phyloP scores from a whole-genome alignment of 805 yeast genomes.

The Brettanomyces bruxellensis region DNA sequence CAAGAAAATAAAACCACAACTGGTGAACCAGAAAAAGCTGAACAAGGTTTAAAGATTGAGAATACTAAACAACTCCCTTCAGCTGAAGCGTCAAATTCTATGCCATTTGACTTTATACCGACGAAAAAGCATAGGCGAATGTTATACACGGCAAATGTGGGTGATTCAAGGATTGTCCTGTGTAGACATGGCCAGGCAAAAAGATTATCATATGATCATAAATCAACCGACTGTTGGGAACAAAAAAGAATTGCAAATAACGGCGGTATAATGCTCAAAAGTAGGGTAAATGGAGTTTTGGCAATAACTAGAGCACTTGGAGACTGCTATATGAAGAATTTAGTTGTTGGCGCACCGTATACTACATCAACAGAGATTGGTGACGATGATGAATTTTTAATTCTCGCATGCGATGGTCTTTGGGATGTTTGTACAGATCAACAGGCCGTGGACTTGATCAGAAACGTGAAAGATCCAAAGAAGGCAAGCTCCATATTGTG shows the following conservation, averaged over 20 bases:
- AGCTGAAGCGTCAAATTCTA: slow-evolving; percentile 1
- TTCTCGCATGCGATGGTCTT: slow-evolving; percentile 91
- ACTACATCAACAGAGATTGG: slow-evolving; percentile 79
- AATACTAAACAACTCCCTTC: background rate
- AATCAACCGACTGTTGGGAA: slow-evolving; percentile 77
- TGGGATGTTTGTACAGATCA: slow-evolving; percentile 93
- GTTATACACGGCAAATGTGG: slow-evolving; percentile 91
- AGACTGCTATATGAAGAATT: slow-evolving; percentile 82
- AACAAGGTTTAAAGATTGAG: background rate
- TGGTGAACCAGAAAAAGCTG: background rate
- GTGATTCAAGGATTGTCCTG: slow-evolving; percentile 81
- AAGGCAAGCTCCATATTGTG: slow-evolving; percentile 62
- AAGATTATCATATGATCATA: slow-evolving; percentile 86
- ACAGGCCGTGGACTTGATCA: slow-evolving; percentile 68
- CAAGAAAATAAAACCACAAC: background rate
- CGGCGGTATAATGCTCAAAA: slow-evolving; percentile 86
- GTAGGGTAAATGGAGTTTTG: slow-evolving; percentile 89
- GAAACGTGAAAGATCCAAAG: slow-evolving; percentile 45
- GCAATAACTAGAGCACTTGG: slow-evolving; percentile 94
- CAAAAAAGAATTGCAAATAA: slow-evolving; percentile 60
- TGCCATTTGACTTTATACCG: slow-evolving; percentile 41
- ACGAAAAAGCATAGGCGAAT: slow-evolving; percentile 49
- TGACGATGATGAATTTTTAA: slow-evolving; percentile 63
- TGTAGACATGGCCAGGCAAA: slow-evolving; percentile 67
- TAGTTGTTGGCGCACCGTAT: slow-evolving; percentile 85